A percentile compares a stretch with the other conserved stretches of the same genome.
Evolutionary conservation across 352 stramenopile species (phyloP).

Genomic region (Globisporangium spiculum): DNA sequence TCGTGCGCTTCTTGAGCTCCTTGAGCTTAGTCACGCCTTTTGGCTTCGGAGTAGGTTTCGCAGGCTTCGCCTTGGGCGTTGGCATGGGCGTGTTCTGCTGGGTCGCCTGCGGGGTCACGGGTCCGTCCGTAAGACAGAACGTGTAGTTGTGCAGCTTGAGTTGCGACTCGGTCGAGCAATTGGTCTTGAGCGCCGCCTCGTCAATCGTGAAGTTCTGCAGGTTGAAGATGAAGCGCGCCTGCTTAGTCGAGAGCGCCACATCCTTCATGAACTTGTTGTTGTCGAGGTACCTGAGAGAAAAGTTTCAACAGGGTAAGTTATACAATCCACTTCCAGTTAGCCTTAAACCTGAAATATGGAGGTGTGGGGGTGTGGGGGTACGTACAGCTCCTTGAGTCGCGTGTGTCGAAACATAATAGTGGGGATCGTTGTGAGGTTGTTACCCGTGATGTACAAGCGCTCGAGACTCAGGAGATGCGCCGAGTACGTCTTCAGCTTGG

Average conservation of each 20-base stretch:
- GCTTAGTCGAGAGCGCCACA: constrained; percentile 3
- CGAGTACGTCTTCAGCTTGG: neutral
- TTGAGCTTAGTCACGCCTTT: neutral
- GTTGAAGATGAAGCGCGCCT: constrained; percentile 9
- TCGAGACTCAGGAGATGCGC: neutral
- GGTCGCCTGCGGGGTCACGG: neutral
- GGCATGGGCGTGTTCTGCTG: neutral
- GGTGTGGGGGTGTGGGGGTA: neutral
- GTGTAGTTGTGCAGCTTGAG: constrained; percentile 10
- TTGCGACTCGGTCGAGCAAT: constrained; percentile 3
- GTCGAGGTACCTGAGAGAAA: neutral
- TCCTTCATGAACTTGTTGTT: constrained; percentile 1
- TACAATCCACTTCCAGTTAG: neutral
- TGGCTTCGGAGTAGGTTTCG: neutral
- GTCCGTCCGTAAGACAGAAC: neutral
- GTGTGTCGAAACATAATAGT: neutral
- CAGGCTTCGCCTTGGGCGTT: neutral
- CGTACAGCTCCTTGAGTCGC: constrained; percentile 5
- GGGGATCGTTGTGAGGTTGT: constrained; percentile 11
- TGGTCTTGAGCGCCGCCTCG: neutral
- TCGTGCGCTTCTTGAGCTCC: neutral
- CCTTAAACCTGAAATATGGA: neutral
- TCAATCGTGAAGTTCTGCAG: constrained; percentile 9
- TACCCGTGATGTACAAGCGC: neutral
- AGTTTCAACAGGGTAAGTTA: neutral